Evolutionary conservation across 345 rosid genomes (phyloP).

Genomic region (Excoecaria cochinchinensis): DNA sequence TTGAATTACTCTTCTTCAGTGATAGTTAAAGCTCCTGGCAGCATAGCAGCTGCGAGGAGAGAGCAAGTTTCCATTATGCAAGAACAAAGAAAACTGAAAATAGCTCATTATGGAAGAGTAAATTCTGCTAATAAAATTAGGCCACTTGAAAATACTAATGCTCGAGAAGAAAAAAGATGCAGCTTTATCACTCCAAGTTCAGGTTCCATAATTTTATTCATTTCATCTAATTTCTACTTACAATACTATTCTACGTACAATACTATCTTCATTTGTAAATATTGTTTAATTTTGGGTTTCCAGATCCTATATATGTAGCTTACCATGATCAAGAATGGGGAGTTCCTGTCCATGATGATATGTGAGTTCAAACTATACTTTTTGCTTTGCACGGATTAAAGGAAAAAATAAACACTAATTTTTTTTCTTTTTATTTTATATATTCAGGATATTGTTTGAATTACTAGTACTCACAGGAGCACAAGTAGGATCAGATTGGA

Average conservation of each 20-base stretch:
- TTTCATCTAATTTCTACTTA: background rate
- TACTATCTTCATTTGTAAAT: no score
- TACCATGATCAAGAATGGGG: slow-evolving; percentile 89
- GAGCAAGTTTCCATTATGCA: slow-evolving; percentile 63
- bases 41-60: slow-evolving; percentile 72
- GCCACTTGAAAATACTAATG: slow-evolving; percentile 17
- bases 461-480: slow-evolving; percentile 63
- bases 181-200: slow-evolving; percentile 67
- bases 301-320: slow-evolving; percentile 70
- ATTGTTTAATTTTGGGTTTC: background rate
- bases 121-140: slow-evolving; percentile 26
- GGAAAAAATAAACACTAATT: background rate
- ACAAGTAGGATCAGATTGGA: slow-evolving; percentile 80
- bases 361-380: slow-evolving; percentile 23
- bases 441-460: slow-evolving; percentile 57
- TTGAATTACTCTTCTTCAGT: slow-evolving; percentile 20
- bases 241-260: no score
- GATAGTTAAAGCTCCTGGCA: slow-evolving; percentile 50
- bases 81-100: slow-evolving; percentile 52
- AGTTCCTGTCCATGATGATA: slow-evolving; percentile 72
- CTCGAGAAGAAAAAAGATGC: slow-evolving; percentile 52
- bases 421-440: background rate
- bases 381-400: background rate
- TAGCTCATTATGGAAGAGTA: slow-evolving; percentile 67
- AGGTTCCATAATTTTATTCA: slow-evolving; percentile 29